Evolutionary conservation across 1,139 yeast species (phyloP), one percentile per base, ranked within the genome.

Genomic region (Candida sojae): DNA sequence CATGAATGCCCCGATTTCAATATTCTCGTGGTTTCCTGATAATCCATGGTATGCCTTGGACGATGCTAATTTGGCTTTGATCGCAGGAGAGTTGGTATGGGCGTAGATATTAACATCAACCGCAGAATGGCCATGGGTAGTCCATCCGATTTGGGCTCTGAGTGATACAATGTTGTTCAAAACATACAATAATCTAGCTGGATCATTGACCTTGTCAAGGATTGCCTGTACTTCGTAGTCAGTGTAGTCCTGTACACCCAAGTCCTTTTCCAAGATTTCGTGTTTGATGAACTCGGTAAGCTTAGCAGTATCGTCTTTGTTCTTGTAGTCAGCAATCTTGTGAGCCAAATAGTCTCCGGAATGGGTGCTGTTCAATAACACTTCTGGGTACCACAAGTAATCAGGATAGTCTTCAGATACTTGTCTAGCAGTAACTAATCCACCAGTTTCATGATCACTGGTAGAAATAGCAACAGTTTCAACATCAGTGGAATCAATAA

Each of bases 401-500:
- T 82, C 60, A 3, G 67, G 67, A 50, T 56, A 56, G 13, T 45
- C 36, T 31, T 75, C 67, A 7, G 83, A 64, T 25, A 86, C 68
- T 70, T 90, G 96, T 68, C 89, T 80, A 1, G 95, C 89, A 43
- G 87, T 77, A 28, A 71, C 73, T 44, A 90, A 73, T 0, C 97
- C 97, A 53, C 97, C 97, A 41, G 97, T 90, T 64, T 90, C 97
- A 66, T 90, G 97, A 63, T 90, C 97, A 32, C 95, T 86, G 1
- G 96, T 88, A 21, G 91, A 80, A 38, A 90, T 71, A 30, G 89
- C 77, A 44, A 86, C 71, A 0, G 96, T 88, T 53, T 88, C 96
- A 10, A 79, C 81, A 44, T 86, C 86, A 4, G 84, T 63, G 11
- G 74, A 60, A 52, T 85, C 80, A 41, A 86, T 88, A 63, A 82